Conservation (phyloP, 345 rosid genomes). For the Gossypium bickii region DNA sequence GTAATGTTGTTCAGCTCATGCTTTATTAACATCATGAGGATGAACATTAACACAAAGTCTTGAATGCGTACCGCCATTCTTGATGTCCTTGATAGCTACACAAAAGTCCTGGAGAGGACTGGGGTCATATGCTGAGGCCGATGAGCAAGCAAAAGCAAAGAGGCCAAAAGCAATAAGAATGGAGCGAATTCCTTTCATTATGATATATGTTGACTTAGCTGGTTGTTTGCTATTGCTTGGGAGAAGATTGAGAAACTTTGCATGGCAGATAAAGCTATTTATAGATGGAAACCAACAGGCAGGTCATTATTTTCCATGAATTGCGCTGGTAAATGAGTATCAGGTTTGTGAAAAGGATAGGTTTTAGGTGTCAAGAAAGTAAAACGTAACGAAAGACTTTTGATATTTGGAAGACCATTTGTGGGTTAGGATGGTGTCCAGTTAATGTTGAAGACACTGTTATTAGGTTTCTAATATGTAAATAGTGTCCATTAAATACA, state of each 20-base stretch:
- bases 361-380: too few relatives aligned
- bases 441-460: too few relatives aligned
- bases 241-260: not conserved
- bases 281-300: not conserved
- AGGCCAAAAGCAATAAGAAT: not conserved
- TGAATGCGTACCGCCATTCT: not conserved
- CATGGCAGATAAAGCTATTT: not conserved
- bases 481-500: too few relatives aligned
- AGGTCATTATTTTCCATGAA: not conserved
- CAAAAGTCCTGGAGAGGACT: constrained; percentile 10
- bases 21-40: too few relatives aligned
- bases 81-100: not conserved
- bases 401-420: too few relatives aligned
- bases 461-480: too few relatives aligned
- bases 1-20: too few relatives aligned
- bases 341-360: too few relatives aligned
- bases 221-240: not conserved
- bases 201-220: not conserved
- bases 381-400: too few relatives aligned
- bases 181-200: not conserved
- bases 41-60: not conserved
- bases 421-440: too few relatives aligned
- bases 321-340: not conserved
- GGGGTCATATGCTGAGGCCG: not conserved
- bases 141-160: not conserved